phyloP scores from a whole-genome alignment of 306 rosid genomes.

The Elaeagnus macrophylla region DNA sequence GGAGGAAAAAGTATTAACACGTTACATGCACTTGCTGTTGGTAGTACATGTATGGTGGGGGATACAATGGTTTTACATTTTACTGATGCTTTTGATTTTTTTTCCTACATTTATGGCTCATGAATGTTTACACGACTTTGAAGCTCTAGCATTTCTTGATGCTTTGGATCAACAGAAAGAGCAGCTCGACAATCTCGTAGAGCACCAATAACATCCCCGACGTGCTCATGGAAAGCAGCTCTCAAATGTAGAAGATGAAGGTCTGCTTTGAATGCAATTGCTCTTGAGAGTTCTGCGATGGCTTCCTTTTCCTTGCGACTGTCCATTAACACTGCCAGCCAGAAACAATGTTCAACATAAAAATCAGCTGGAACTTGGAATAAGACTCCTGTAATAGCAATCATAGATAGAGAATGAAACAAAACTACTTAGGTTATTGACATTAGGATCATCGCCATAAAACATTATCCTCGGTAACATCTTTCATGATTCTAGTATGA shows the following conservation, averaged over 20 bases:
- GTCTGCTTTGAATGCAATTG: slow-evolving; percentile 86
- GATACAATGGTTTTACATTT: slow-evolving; percentile 3
- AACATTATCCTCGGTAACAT: no score
- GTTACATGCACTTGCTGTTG: slow-evolving; percentile 11
- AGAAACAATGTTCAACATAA: slow-evolving; percentile 5
- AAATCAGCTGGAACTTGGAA: slow-evolving; percentile 5
- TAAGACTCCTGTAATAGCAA: no score
- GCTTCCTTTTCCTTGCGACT: slow-evolving; percentile 70
- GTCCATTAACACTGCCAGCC: slow-evolving; percentile 69
- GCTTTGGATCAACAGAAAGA: slow-evolving; percentile 84
- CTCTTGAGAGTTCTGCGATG: slow-evolving; percentile 71
- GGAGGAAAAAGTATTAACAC: not conserved
- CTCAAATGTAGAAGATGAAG: slow-evolving; percentile 84
- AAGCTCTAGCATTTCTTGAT: slow-evolving; percentile 90
- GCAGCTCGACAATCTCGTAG: slow-evolving; percentile 90
- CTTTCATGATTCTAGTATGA: no score
- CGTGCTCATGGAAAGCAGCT: slow-evolving; percentile 90
- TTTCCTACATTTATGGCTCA: slow-evolving; percentile 46
- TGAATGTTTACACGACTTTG: slow-evolving; percentile 80
- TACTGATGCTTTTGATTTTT: not conserved
- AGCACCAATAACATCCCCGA: slow-evolving; percentile 64
- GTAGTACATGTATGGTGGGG: slow-evolving; percentile 21
- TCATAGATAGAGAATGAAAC: no score
- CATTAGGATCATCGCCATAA: no score
- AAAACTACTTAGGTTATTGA: no score